Base-by-base conservation (phyloP, 139 green algal genomes). In the Chlorella ohadii region DNA sequence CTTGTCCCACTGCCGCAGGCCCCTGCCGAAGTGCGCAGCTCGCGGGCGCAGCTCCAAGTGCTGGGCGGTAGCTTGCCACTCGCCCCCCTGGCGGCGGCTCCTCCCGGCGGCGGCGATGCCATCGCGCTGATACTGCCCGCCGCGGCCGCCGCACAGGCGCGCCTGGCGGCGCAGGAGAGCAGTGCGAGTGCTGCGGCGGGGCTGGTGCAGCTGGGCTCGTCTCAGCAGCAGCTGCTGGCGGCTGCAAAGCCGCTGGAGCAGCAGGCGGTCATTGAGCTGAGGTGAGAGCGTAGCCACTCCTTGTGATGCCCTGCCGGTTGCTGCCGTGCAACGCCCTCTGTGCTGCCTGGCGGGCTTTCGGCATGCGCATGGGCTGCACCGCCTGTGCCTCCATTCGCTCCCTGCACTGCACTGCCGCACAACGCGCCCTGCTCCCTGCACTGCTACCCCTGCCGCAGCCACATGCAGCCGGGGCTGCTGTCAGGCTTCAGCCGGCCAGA, bases 391-490 rank as follows among this genome's bases (percentile, higher is more conserved):
- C n/a, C n/a, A n/a, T n/a, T n/a, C n/a, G n/a, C n/a, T n/a, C n/a
- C n/a, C n/a, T n/a, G n/a, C n/a, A n/a, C n/a, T n/a, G n/a, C n/a
- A n/a, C n/a, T n/a, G n/a, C n/a, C n/a, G n/a, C n/a, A n/a, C n/a
- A n/a, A n/a, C n/a, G n/a, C n/a, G n/a, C 44, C 28, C 71, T 34
- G 7, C 5, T 41, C 25, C 41, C 25, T 33, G 4, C 68, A 6
- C 38, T 55, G 44, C 44, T n/a, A n/a, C 23, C 4, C 28, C 44
- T 39, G 72, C 15, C 51, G 51, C 72, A 79, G 72, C n/a, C 47
- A 44, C 74, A 66, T 80, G 74, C 74, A 57, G 33, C 74, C 74
- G 22, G 74, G 74, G 33, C 55, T 80, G 51, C 12, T 80, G 31
- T 34, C 33, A 33, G 47, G 72, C 5, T 65, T 79, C 64, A 55